Base-by-base conservation (phyloP, 2,329 filamentous ascomycete genomes). In the Thelonectria discophora region DNA sequence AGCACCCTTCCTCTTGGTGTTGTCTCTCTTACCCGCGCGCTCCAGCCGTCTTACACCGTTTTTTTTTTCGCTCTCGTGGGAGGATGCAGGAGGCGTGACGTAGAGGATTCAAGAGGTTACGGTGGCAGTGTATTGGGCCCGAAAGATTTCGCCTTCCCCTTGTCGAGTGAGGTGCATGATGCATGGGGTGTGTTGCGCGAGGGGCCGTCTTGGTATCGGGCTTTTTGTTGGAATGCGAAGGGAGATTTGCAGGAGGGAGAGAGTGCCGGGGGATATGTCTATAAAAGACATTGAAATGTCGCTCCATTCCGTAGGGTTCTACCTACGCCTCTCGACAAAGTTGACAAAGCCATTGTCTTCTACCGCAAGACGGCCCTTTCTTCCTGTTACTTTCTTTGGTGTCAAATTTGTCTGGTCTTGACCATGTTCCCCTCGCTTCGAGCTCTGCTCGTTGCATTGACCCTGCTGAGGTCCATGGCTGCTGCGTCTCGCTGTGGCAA, bases 311-410 rank as follows among this genome's bases (percentile, higher is more conserved):
- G 15, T 24, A 12, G 5, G 11, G 20, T 17, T 7, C 9, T 43
- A 13, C 27, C 5, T 10, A 60, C 46, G 51, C 27, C 51, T 7
- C 5, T 50, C 39, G 47, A 39, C 11, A 55, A 32, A 21, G 32
- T 27, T 18, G 51, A 40, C 13, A 30, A 39, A 45, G 18, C 51
- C n/a, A 32, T 55, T 30, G 21, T 30, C 17, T 55, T 51, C 50
- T 51, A 46, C 30, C 47, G 51, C 30, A 32, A 60, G 46, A 60
- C 58, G n/a, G 18, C 55, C 20, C 46, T 51, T 51, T 32, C 27
- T 55, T 6, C 52, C 55, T 11, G 55, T 42, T 40, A 34, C 47
- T 18, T 32, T 60, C 18, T 34, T 34, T 60, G 15, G 17, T 42
- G 15, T 55, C 34, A 50, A 50, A 21, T 17, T 24, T 6, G 6